Conservation (phyloP, 164 flowering plant genomes). For the Magnolia sinica region DNA sequence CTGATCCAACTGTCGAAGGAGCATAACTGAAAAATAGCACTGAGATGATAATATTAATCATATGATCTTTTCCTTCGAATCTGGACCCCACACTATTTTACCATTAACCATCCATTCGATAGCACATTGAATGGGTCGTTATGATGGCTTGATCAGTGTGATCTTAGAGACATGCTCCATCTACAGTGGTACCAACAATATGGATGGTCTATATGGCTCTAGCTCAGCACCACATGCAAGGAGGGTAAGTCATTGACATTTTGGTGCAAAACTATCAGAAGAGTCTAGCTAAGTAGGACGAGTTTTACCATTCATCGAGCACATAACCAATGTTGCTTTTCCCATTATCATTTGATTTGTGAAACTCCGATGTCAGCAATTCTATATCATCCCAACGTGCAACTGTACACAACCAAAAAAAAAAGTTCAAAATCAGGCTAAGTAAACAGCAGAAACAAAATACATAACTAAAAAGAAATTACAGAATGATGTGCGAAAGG, state of each 20-base stretch:
- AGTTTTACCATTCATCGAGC: constrained; percentile 77
- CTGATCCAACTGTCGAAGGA: too few relatives aligned
- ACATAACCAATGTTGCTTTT: constrained; percentile 63
- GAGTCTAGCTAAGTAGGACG: neutral
- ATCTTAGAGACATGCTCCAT: too few relatives aligned
- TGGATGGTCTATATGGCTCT: neutral
- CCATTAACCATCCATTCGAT: too few relatives aligned
- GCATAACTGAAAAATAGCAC: too few relatives aligned
- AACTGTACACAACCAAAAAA: constrained; percentile 44
- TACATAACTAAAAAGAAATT: neutral
- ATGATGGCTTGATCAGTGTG: neutral
- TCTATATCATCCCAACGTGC: constrained; percentile 64
- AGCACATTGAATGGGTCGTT: too few relatives aligned
- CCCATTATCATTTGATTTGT: constrained; percentile 14
- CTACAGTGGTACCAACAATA: neutral
- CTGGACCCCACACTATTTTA: too few relatives aligned
- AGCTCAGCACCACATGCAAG: neutral
- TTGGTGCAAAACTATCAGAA: neutral
- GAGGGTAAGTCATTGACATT: too few relatives aligned
- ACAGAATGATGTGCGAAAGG: neutral
- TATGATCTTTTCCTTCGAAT: too few relatives aligned
- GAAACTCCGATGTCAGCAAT: constrained; percentile 18
- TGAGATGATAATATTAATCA: too few relatives aligned
- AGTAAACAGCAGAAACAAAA: neutral
- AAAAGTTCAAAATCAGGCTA: neutral